These are phyloP conservation scores for Moesziomyces sp. DNA, from an alignment of 1,284 basidiomycete species.

Conservation along the genomic window DNA sequence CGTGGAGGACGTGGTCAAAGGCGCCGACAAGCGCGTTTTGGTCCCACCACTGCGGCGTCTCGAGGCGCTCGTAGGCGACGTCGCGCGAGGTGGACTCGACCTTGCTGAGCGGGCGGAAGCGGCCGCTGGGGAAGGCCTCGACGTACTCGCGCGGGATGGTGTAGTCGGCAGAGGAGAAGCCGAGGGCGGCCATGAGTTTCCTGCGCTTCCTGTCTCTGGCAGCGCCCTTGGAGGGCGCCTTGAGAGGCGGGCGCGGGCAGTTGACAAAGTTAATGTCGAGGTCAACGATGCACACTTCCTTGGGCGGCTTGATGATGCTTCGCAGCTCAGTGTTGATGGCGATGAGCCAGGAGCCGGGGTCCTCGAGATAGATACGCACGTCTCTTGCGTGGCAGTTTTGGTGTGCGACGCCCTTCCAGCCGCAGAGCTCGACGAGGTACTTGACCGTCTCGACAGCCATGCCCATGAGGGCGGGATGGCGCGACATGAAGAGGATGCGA, in stretches of 20 bases:
- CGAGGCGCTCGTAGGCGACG: conserved; percentile 82
- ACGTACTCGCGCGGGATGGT: conserved; percentile 78
- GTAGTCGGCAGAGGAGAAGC: conserved; percentile 53
- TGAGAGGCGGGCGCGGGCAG: conserved; percentile 81
- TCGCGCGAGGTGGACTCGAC: conserved; percentile 83
- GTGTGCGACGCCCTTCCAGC: conserved; percentile 83
- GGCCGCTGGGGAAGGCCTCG: conserved; percentile 89
- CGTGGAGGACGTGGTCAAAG: conserved; percentile 78
- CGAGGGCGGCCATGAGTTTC: conserved; percentile 71
- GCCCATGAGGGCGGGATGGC: conserved; percentile 90
- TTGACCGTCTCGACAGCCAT: conserved; percentile 87
- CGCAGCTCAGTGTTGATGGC: conserved; percentile 87
- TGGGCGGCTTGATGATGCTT: conserved; percentile 78
- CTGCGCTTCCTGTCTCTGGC: conserved; percentile 85
- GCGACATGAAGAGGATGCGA: conserved; percentile 86
- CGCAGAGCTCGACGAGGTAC: conserved; percentile 90
- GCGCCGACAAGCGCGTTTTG: conserved; percentile 86
- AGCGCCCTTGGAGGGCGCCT: conserved; percentile 81
- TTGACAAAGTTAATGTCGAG: conserved; percentile 90
- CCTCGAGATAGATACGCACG: conserved; percentile 80
- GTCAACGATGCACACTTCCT: conserved; percentile 86
- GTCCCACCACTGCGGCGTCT: conserved; percentile 91
- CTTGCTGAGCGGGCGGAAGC: conserved; percentile 71
- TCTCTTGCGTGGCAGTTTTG: conserved; percentile 79
- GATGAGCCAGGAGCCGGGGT: conserved; percentile 86